Percentiles rank a stretch among this genome's conserved stretches.
These are phyloP conservation scores for Cyclostephanos tholiformis DNA, from an alignment of 108 stramenopile species.

Conservation along the genomic window DNA sequence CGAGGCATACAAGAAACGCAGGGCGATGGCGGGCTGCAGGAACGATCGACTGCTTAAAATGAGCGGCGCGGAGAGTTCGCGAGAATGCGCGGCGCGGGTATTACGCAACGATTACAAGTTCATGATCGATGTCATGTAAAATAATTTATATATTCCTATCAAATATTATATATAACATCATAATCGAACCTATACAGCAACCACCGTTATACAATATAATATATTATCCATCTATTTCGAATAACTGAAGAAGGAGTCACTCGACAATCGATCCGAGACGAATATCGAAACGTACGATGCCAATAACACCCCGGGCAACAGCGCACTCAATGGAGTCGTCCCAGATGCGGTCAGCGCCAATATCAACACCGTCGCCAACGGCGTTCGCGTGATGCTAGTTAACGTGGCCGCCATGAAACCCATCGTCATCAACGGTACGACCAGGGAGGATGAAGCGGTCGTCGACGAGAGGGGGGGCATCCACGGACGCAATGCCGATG, in stretches of 20 bases:
- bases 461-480: constrained; percentile 10
- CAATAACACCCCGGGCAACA: constrained; percentile 57
- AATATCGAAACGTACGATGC: constrained; percentile 61
- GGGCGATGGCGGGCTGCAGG: constrained; percentile 62
- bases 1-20: constrained; percentile 55
- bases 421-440: constrained; percentile 52
- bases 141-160: too few species aligned
- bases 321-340: constrained; percentile 50
- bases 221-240: constrained; percentile 10
- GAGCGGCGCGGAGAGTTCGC: constrained; percentile 34
- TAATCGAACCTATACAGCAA: too few species aligned
- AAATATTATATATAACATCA: too few species aligned
- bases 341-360: constrained; percentile 62
- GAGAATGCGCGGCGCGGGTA: constrained; percentile 56
- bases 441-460: constrained; percentile 17
- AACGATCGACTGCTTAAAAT: constrained; percentile 37
- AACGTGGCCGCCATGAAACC: constrained; percentile 66
- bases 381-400: constrained; percentile 67
- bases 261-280: constrained; percentile 54
- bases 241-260: constrained; percentile 59
- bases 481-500: constrained; percentile 14
- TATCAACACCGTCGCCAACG: constrained; percentile 63
- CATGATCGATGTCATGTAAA: constrained; percentile 54
- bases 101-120: constrained; percentile 56
- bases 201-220: background rate